A percentile compares a stretch with the other conserved stretches of the same genome.
Evolutionary conservation across 169 alveolate genomes (phyloP).

Genomic region (Plasmodium billcollinsi): DNA sequence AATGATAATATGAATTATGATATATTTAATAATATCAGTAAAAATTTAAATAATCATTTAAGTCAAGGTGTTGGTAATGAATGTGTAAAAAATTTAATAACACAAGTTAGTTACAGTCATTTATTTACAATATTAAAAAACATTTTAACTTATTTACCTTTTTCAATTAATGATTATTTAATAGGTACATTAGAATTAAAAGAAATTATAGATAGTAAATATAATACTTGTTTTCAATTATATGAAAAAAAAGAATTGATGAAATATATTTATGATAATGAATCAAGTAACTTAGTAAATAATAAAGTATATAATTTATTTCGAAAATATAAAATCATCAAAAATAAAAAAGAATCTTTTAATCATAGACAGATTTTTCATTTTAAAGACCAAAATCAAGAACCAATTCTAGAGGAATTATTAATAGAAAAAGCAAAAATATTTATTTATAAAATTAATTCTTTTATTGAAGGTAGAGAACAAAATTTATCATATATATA

Average conservation of each 20-base stretch:
- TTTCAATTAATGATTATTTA: slow-evolving; percentile 54
- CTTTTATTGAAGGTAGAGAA: slow-evolving; percentile 56
- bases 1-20: slow-evolving; percentile 35
- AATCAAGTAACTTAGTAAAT: slow-evolving; percentile 37
- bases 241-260: slow-evolving; percentile 42
- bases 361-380: slow-evolving; percentile 37
- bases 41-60: slow-evolving; percentile 32
- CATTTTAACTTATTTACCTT: slow-evolving; percentile 59
- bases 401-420: slow-evolving; percentile 29
- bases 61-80: slow-evolving; percentile 70
- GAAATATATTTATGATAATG: slow-evolving; percentile 68
- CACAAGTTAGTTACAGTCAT: slow-evolving; percentile 71
- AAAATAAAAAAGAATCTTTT: slow-evolving; percentile 32
- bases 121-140: slow-evolving; percentile 45
- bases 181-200: slow-evolving; percentile 51
- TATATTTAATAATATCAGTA: slow-evolving; percentile 25
- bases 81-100: slow-evolving; percentile 32
- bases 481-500: slow-evolving; percentile 46
- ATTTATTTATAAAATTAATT: slow-evolving; percentile 55
- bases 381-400: slow-evolving; percentile 24
- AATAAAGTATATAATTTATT: slow-evolving; percentile 46
- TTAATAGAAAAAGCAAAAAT: slow-evolving; percentile 49
- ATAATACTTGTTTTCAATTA: slow-evolving; percentile 68
- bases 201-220: slow-evolving; percentile 52
- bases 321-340: slow-evolving; percentile 28